phyloP scores from a whole-genome alignment of 371 early-diverging fungal genomes.

The Actinomucor elegans region DNA sequence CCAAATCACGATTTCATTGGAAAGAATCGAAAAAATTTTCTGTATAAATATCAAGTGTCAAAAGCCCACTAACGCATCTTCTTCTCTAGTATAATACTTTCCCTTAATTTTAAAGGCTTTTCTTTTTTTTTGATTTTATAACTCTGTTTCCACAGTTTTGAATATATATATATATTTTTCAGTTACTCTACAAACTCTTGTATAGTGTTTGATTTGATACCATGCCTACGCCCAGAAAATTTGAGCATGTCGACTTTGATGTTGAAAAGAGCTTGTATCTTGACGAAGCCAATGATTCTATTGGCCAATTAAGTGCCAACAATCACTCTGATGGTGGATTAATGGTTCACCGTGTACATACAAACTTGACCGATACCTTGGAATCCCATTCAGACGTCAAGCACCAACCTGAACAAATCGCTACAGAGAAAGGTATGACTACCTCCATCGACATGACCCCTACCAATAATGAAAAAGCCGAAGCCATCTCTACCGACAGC shows the following conservation, averaged over 20 bases:
- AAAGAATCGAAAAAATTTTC: too few relatives aligned
- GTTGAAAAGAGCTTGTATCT: slow-evolving; percentile 6
- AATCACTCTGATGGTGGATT: not conserved
- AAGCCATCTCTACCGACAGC: slow-evolving; percentile 1
- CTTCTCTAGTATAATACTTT: too few relatives aligned
- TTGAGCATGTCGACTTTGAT: slow-evolving; percentile 3
- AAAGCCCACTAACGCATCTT: too few relatives aligned
- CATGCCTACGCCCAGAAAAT: not conserved
- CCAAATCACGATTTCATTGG: too few relatives aligned
- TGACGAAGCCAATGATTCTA: not conserved
- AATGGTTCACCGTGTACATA: slow-evolving; percentile 3
- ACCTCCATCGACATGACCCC: slow-evolving; percentile 16
- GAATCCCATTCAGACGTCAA: slow-evolving; percentile 11
- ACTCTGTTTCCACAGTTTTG: too few relatives aligned
- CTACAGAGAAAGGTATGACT: slow-evolving; percentile 5
- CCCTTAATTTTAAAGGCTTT: too few relatives aligned
- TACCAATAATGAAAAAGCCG: slow-evolving; percentile 2
- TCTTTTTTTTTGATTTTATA: too few relatives aligned
- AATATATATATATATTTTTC: too few relatives aligned
- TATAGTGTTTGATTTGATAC: too few relatives aligned
- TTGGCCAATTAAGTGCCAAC: not conserved
- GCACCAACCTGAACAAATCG: not conserved
- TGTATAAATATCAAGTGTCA: too few relatives aligned
- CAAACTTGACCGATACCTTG: slow-evolving; percentile 8
- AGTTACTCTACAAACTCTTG: too few relatives aligned